Base-by-base conservation (phyloP, 2,329 filamentous ascomycete genomes). In the Aspergillus sp. region DNA sequence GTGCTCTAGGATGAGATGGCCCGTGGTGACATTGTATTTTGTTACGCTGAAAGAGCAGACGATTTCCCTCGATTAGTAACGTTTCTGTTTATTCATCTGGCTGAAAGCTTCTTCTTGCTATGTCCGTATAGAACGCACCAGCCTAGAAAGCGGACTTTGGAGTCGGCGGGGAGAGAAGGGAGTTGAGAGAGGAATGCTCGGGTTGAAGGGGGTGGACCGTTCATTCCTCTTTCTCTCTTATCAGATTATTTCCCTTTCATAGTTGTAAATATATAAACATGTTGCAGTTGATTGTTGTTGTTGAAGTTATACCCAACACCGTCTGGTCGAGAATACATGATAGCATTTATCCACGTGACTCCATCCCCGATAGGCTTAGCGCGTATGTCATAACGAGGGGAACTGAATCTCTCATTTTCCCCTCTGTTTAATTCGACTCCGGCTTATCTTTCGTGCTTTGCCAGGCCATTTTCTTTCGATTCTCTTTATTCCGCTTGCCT, bases 131-230 rank as follows among this genome's bases (percentile, higher is more conserved):
- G 40, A 30, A 69, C 82, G 70, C 76, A 95, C 91, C 90, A 96
- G 66, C 89, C 90, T 40, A 97, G 69, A 65, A 97, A 95, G 48
- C 91, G 84, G 48, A 96, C 85, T 70, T 97, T 97, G n/a, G 82
- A 79, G 33, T 79, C 79, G 10, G 70, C 51, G n/a, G 70, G 60
- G 39, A 71, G 70, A 40, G 61, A 59, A 4, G 76, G 70, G 10
- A 90, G 68, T 44, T 78, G 71, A 10, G 78, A 80, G 43, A 91
- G 73, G 47, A 89, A 81, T 47, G 83, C 81, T 33, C 83, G 71
- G 46, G 69, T 73, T 19, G 83, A 84, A 6, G 88, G 78, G 29
- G 80, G 69, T 27, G 87, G 86, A 7, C 77, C 79, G 49, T 62
- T 66, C 59, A 65, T 67, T 43, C 50, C 53, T 50, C 39, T 7